Percentiles rank a stretch among this genome's conserved stretches.
Conservation (phyloP, 306 rosid genomes). For the Crotalaria pallida region DNA sequence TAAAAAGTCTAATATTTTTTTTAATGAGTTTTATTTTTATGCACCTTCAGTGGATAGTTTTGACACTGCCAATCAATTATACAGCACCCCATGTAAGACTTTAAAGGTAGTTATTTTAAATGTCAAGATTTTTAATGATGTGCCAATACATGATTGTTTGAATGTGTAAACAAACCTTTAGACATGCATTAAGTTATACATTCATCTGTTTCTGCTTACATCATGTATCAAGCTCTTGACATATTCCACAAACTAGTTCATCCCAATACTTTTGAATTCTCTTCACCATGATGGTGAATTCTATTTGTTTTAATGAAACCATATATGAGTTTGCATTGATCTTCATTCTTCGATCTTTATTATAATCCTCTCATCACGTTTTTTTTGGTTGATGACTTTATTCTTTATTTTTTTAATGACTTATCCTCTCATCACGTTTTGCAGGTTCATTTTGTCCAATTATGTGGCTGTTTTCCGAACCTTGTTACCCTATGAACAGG, state of each 20-base stretch:
- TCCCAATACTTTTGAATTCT: constrained; percentile 8
- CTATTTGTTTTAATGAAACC: not conserved
- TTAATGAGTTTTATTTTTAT: not conserved
- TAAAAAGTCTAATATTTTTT: not conserved
- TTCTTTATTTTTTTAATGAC: too few species aligned
- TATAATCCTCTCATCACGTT: constrained; percentile 7
- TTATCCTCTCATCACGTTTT: constrained; percentile 16
- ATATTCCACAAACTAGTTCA: constrained; percentile 5
- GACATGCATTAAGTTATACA: not conserved
- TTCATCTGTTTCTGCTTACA: constrained; percentile 8
- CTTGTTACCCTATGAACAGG: constrained; percentile 88
- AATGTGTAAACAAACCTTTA: too few species aligned
- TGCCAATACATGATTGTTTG: too few species aligned
- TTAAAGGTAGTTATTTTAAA: too few species aligned
- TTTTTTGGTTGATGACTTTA: too few species aligned
- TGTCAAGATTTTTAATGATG: too few species aligned
- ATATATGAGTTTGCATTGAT: constrained; percentile 10
- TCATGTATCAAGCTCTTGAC: not conserved
- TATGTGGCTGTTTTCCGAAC: constrained; percentile 78
- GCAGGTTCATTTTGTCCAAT: constrained; percentile 83
- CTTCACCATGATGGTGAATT: not conserved
- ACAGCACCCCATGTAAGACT: too few species aligned
- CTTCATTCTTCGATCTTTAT: constrained; percentile 20
- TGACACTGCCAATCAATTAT: too few species aligned
- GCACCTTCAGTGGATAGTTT: too few species aligned